A percentile compares a stretch with the other conserved stretches of the same genome.
Conservation (phyloP, 768 basidiomycete genomes). For the Psilocybe cyanescens region DNA sequence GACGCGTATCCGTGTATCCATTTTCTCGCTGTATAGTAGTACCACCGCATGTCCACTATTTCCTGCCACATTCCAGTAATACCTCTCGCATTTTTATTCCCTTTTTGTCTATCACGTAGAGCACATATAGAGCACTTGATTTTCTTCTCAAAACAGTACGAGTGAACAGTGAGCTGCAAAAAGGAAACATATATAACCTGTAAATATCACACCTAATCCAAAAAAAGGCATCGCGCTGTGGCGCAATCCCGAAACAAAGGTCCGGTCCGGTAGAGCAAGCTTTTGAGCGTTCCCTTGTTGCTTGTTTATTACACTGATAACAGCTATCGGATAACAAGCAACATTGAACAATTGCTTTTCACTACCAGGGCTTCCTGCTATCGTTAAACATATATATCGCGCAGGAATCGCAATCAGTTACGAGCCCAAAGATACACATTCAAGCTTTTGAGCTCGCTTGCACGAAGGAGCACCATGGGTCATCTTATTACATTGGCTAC, state of each 20-base stretch:
- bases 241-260: too few relatives aligned
- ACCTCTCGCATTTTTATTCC: constrained; percentile 4
- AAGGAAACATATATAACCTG: neutral
- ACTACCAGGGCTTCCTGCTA: too few relatives aligned
- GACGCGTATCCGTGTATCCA: constrained; percentile 9
- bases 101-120: constrained; percentile 10
- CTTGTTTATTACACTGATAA: too few relatives aligned
- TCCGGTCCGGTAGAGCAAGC: too few relatives aligned
- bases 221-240: too few relatives aligned
- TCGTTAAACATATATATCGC: neutral
- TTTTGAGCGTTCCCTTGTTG: too few relatives aligned
- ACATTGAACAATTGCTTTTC: too few relatives aligned
- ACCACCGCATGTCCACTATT: constrained; percentile 4
- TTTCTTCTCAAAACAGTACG: neutral
- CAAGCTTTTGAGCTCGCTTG: neutral
- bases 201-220: too few relatives aligned
- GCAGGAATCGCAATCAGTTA: neutral
- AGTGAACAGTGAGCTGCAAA: neutral
- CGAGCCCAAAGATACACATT: neutral
- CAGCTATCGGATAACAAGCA: too few relatives aligned
- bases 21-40: constrained; percentile 8
- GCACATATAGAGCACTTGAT: constrained; percentile 2
- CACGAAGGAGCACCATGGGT: constrained; percentile 53
- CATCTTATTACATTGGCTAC: constrained; percentile 90
- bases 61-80: constrained; percentile 7